Evolutionary conservation across 1,284 basidiomycete species (phyloP).

Genomic region (Lentinula novae-zelandiae): DNA sequence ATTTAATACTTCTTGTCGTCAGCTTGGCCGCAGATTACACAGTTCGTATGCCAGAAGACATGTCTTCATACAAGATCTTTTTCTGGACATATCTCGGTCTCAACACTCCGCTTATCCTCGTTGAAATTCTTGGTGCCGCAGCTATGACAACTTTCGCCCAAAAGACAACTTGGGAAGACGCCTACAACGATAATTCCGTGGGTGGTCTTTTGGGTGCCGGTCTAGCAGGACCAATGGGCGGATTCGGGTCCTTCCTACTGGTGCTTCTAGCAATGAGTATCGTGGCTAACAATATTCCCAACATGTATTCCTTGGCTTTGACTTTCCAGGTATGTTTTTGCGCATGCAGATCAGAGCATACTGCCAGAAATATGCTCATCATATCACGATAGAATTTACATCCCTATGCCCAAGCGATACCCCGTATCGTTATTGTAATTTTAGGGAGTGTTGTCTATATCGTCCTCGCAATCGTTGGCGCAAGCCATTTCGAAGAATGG

Average conservation of each 20-base stretch:
- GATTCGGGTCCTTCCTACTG: slow-evolving; percentile 85
- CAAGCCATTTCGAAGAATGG: slow-evolving; percentile 62
- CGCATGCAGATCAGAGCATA: slow-evolving; percentile 54
- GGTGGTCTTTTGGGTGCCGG: slow-evolving; percentile 78
- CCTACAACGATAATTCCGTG: slow-evolving; percentile 58
- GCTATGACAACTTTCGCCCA: slow-evolving; percentile 52
- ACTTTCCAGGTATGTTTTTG: slow-evolving; percentile 71
- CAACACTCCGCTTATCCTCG: slow-evolving; percentile 49
- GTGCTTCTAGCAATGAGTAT: slow-evolving; percentile 79
- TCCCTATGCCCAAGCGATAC: not conserved
- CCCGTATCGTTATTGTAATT: not conserved
- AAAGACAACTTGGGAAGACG: slow-evolving; percentile 68
- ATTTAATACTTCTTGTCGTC: not conserved
- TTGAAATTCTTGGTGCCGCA: slow-evolving; percentile 77
- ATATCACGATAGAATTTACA: slow-evolving; percentile 1
- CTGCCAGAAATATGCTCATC: slow-evolving; percentile 64
- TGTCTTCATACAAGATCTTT: slow-evolving; percentile 50
- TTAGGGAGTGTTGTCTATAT: slow-evolving; percentile 41
- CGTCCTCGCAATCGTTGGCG: slow-evolving; percentile 64
- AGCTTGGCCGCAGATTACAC: slow-evolving; percentile 35
- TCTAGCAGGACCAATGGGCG: slow-evolving; percentile 58
- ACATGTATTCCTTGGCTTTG: slow-evolving; percentile 82
- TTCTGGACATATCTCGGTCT: slow-evolving; percentile 73
- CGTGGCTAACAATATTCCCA: slow-evolving; percentile 81
- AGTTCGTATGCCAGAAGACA: slow-evolving; percentile 7